Base-by-base conservation (phyloP, 1,284 basidiomycete species). In the Boletellus dicymbophilus region DNA sequence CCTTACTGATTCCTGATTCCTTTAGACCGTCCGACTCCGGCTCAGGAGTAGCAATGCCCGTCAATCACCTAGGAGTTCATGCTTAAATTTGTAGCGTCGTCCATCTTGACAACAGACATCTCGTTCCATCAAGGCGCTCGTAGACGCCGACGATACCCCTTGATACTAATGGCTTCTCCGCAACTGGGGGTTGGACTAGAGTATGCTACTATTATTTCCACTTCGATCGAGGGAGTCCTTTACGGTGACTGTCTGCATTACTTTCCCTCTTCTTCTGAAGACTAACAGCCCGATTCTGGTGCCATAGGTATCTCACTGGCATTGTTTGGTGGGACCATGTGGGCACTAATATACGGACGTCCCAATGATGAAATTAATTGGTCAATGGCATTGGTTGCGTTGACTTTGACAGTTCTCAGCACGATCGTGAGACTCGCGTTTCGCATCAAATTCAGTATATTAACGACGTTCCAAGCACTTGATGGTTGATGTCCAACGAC, bases 271-370 rank as follows among this genome's bases (percentile, higher is more conserved):
- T 22, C 37, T n/a, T 22, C n/a, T 1, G 6, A 6, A n/a, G 21
- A 18, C 48, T 61, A 15, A 59, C 43, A 23, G 36, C 16, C 28
- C 16, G 2, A 23, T 15, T 34, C 21, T 27, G 26, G 13, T 31
- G 3, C 2, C 10, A 46, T 37, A 59, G 61, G 61, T 42, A 61
- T 66, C 44, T 63, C 61, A 21, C 36, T 66, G 2, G 37, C 61
- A 21, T 50, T 63, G 44, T 66, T 58, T 15, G 26, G 46, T 8
- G 63, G 59, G 2, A 58, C 62, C 15, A 9, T 63, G 13, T 62
- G 62, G 57, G 51, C 59, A 22, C 37, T 62, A n/a, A 50, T 26
- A 13, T 48, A 49, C 33, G 42, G 49, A 23, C 54, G 54, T 41
- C 25, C 39, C 39, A 52, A 33, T 41, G 27, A 44, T 21, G 54